Evolutionary conservation across 176 grass and related monocot genomes (phyloP).

Genomic region (Triticum monococcum): DNA sequence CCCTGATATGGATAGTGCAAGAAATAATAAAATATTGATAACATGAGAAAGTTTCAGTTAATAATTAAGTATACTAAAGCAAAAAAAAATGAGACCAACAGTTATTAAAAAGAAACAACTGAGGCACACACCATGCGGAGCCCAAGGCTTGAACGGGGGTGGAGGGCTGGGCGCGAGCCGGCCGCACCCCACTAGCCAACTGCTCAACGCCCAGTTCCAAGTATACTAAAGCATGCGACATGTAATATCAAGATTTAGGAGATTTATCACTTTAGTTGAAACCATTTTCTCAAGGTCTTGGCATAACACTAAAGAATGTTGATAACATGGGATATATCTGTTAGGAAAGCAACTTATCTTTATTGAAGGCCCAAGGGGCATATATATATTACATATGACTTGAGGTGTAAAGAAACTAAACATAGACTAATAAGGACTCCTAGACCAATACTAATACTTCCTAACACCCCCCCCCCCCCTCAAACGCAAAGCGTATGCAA

Average conservation of each 20-base stretch:
- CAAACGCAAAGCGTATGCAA: too few species aligned
- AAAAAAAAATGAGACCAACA: background rate
- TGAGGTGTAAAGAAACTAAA: too few species aligned
- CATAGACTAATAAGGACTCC: too few species aligned
- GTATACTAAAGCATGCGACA: background rate
- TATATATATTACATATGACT: too few species aligned
- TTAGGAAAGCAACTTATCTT: too few species aligned
- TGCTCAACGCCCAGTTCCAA: background rate
- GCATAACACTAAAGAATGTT: background rate
- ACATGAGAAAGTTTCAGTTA: background rate
- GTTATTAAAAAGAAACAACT: background rate
- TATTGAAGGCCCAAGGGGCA: too few species aligned
- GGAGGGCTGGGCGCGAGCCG: background rate
- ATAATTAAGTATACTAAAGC: background rate
- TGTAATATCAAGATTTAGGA: background rate
- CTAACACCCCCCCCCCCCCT: too few species aligned
- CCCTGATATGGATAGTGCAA: background rate
- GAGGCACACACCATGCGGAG: background rate
- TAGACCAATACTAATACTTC: too few species aligned
- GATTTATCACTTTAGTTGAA: slow-evolving; percentile 14
- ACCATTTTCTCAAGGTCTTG: slow-evolving; percentile 16
- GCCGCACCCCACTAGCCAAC: background rate
- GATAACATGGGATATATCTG: background rate
- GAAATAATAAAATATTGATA: slow-evolving; percentile 11
- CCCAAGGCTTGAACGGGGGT: background rate